Evolutionary conservation across 176 grass and related monocot species (phyloP).

Genomic region (Dendrocalamus sinicus): DNA sequence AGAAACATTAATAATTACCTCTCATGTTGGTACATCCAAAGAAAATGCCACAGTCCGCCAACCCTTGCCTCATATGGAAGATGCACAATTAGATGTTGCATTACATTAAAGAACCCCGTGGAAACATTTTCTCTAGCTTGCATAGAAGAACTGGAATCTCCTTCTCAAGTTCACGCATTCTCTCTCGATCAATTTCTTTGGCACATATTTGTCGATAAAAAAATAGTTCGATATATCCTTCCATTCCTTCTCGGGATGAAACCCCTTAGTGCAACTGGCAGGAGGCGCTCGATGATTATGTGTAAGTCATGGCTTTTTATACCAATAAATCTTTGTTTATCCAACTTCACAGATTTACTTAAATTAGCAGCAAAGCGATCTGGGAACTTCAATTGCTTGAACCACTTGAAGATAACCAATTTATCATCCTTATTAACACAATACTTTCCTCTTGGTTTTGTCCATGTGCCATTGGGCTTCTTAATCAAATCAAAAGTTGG

Average conservation of each 20-base stretch:
- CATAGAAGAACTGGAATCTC: conserved; percentile 1
- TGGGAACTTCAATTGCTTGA: conserved; percentile 25
- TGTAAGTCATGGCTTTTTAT: conserved; percentile 26
- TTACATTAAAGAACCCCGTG: too few relatives aligned
- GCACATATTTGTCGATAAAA: conserved; percentile 30
- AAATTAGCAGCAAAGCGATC: conserved; percentile 34
- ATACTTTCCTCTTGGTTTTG: not conserved
- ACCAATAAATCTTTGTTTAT: not conserved
- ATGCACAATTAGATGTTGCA: conserved; percentile 35
- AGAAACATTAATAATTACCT: too few relatives aligned
- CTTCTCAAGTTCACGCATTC: conserved; percentile 20
- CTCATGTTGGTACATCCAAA: not conserved
- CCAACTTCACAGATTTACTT: not conserved
- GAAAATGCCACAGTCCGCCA: not conserved
- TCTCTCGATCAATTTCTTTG: conserved; percentile 13
- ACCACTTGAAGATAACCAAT: not conserved
- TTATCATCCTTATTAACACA: conserved; percentile 27
- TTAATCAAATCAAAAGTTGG: not conserved
- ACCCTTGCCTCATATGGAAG: conserved; percentile 31
- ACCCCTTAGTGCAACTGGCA: not conserved
- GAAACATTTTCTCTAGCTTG: conserved; percentile 5
- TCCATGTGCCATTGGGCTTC: not conserved
- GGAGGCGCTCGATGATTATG: conserved; percentile 20
- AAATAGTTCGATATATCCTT: not conserved
- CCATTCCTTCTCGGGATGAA: conserved; percentile 16